Percentiles rank a stretch among this genome's conserved stretches.
Evolutionary conservation across 805 yeast genomes (phyloP).

Genomic region (Barnettozyma californica): DNA sequence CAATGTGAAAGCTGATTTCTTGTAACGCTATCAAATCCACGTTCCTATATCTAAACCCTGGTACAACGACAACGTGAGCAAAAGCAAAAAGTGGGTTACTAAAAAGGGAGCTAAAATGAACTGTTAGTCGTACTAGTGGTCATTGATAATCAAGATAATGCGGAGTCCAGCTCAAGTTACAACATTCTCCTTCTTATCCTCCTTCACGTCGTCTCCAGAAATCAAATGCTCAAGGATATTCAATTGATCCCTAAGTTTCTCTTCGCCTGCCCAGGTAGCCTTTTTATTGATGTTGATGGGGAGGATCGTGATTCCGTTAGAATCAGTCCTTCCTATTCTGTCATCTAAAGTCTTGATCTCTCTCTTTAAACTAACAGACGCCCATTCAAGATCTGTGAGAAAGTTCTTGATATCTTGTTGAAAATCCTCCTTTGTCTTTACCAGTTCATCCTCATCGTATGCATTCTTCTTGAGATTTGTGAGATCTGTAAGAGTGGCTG

Average conservation of each 20-base stretch:
- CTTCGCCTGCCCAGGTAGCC: constrained; percentile 61
- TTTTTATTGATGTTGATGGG: constrained; percentile 68
- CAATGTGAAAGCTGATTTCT: no score
- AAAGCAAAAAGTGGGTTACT: no score
- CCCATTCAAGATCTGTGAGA: constrained; percentile 48
- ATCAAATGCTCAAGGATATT: constrained; percentile 28
- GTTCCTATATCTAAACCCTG: no score
- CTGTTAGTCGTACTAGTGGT: no score
- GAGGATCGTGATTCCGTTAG: constrained; percentile 45
- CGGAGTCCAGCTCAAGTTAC: background rate
- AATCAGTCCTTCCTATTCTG: constrained; percentile 44
- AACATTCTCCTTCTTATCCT: background rate
- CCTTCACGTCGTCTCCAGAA: background rate
- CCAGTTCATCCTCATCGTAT: constrained; percentile 18
- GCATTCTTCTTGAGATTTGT: constrained; percentile 29
- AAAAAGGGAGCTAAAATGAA: no score
- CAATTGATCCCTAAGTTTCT: constrained; percentile 48
- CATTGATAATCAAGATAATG: no score
- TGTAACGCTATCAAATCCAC: no score
- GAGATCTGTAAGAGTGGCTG: constrained; percentile 40
- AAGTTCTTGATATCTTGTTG: constrained; percentile 40
- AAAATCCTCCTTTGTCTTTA: constrained; percentile 34
- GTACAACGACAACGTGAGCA: no score
- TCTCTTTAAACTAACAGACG: constrained; percentile 55
- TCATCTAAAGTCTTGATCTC: constrained; percentile 65